phyloP scores from a whole-genome alignment of 345 rosid species.

The Turritis glabra region DNA sequence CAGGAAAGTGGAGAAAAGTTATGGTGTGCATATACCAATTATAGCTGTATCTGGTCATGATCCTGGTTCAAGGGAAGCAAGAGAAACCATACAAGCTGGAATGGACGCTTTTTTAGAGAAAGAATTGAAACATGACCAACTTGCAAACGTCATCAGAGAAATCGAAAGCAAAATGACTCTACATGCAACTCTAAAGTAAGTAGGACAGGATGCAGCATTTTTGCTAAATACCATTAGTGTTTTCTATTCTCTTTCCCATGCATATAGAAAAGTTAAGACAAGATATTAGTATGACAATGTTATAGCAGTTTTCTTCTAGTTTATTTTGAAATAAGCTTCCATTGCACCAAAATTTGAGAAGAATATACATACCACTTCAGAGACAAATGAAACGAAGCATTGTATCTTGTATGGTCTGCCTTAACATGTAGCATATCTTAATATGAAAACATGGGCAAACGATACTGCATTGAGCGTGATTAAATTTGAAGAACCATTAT shows the following conservation, averaged over 20 bases:
- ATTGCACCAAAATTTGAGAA: neutral
- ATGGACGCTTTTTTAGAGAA: constrained; percentile 64
- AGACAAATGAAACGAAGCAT: neutral
- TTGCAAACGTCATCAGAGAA: constrained; percentile 35
- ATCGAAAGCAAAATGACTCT: constrained; percentile 19
- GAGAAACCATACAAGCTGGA: constrained; percentile 47
- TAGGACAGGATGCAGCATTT: neutral
- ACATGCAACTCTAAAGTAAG: neutral
- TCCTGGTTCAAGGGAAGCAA: constrained; percentile 38
- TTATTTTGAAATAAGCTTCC: neutral
- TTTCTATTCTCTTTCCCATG: neutral
- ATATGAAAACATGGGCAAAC: neutral
- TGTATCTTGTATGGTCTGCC: neutral
- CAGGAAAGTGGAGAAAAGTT: constrained; percentile 51
- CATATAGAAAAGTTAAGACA: no score
- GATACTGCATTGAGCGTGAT: neutral
- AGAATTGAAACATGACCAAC: constrained; percentile 31
- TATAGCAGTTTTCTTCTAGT: neutral
- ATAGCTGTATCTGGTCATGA: constrained; percentile 71
- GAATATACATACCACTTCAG: neutral
- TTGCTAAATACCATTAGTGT: neutral
- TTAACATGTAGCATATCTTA: no score
- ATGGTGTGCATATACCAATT: constrained; percentile 61
- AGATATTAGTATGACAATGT: neutral
- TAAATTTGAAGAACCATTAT: neutral